Conservation (phyloP, 1,284 basidiomycete genomes). For the Porodaedalea pini region DNA sequence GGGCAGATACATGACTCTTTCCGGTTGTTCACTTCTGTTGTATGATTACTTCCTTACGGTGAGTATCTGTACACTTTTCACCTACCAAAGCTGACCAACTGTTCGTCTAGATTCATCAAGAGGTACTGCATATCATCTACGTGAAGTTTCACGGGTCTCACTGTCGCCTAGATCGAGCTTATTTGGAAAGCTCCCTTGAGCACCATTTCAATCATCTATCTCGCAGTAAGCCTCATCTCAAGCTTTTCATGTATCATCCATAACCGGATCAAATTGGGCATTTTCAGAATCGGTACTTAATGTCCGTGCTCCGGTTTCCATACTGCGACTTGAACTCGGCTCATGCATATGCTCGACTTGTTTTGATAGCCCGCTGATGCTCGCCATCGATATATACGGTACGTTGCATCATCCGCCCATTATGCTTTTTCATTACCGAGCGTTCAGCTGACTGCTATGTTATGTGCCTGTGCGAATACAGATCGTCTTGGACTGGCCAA, state of each 20-base stretch:
- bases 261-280: not conserved
- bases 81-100: not conserved
- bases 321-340: not conserved
- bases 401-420: conserved; percentile 1
- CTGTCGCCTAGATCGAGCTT: conserved; percentile 14
- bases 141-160: not conserved
- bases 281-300: conserved; percentile 20
- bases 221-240: conserved; percentile 15
- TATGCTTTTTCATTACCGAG: not conserved
- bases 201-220: conserved; percentile 19
- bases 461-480: conserved; percentile 1
- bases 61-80: not conserved
- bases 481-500: conserved; percentile 17
- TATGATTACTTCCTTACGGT: conserved; percentile 22
- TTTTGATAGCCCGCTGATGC: conserved; percentile 16
- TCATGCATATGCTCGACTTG: conserved; percentile 1
- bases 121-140: conserved; percentile 1
- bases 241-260: not conserved
- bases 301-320: conserved; percentile 9
- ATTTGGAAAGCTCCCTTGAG: conserved; percentile 18
- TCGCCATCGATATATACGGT: conserved; percentile 21
- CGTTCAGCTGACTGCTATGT: not conserved
- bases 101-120: conserved; percentile 11
- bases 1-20: conserved; percentile 19
- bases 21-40: conserved; percentile 16